Conservation (phyloP, 495 filamentous ascomycete genomes). For the Bacidia gigantensis region DNA sequence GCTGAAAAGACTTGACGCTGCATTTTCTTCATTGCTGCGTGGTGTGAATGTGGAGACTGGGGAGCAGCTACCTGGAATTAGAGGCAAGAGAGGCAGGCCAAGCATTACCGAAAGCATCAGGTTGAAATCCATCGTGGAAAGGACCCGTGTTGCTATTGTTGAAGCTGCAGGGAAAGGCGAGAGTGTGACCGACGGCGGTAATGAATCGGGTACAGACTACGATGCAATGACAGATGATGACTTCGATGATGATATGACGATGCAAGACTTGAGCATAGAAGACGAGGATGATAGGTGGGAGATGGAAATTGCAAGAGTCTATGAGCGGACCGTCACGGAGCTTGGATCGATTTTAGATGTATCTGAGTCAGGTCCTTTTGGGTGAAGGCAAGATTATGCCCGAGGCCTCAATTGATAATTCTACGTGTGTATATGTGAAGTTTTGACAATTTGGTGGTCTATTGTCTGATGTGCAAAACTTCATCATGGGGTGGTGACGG, state of each 20-base stretch:
- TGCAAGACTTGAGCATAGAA: conserved; percentile 24
- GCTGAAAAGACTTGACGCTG: conserved; percentile 62
- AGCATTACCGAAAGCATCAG: conserved; percentile 69
- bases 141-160: conserved; percentile 50
- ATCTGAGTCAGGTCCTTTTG: neutral
- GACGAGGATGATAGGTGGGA: conserved; percentile 35
- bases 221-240: conserved; percentile 26
- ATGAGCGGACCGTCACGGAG: conserved; percentile 52
- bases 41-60: conserved; percentile 54
- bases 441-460: too few relatives aligned
- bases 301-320: conserved; percentile 62
- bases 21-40: conserved; percentile 57
- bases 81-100: conserved; percentile 31
- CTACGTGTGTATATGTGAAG: neutral
- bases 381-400: neutral
- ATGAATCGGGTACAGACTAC: conserved; percentile 25
- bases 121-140: conserved; percentile 61
- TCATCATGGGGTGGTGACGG: too few relatives aligned
- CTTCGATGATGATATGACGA: conserved; percentile 21
- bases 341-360: conserved; percentile 13
- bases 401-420: neutral
- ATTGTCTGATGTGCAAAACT: too few relatives aligned
- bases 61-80: conserved; percentile 52
- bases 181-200: conserved; percentile 17
- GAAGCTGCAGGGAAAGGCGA: conserved; percentile 41